Evolutionary conservation across 371 early-diverging fungal genomes (phyloP).

Genomic region (Parasitella parasitica): DNA sequence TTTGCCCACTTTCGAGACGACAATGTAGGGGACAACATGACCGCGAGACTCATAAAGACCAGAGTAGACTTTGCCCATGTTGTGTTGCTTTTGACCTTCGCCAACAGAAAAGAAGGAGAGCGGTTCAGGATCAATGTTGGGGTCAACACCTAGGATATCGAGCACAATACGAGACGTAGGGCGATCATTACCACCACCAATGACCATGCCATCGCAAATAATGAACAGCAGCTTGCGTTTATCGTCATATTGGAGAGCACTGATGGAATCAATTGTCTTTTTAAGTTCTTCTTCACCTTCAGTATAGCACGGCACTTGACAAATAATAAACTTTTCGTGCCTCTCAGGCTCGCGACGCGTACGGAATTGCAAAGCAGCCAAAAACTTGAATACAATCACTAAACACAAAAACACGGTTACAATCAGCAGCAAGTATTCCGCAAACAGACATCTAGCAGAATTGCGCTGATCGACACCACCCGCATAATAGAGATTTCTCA

Average conservation of each 20-base stretch:
- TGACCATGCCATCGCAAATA: constrained; percentile 84
- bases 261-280: constrained; percentile 72
- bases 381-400: constrained; percentile 86
- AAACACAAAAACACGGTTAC: constrained; percentile 73
- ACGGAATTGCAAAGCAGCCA: constrained; percentile 85
- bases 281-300: constrained; percentile 79
- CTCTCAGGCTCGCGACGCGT: constrained; percentile 74
- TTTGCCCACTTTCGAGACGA: constrained; percentile 82
- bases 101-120: constrained; percentile 87
- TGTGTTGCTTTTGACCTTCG: constrained; percentile 80
- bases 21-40: constrained; percentile 79
- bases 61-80: constrained; percentile 90
- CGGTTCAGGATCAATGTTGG: constrained; percentile 79
- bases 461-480: constrained; percentile 85
- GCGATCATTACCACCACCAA: constrained; percentile 87
- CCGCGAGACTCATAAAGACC: constrained; percentile 85
- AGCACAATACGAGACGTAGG: constrained; percentile 90
- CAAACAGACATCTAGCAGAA: constrained; percentile 75
- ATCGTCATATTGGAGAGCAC: constrained; percentile 66
- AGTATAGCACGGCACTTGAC: constrained; percentile 84
- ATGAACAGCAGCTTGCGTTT: constrained; percentile 79
- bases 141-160: constrained; percentile 83
- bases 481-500: constrained; percentile 76
- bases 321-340: constrained; percentile 90
- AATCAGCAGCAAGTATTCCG: constrained; percentile 80